phyloP scores from a whole-genome alignment of 2,329 filamentous ascomycete genomes.

The Epicoccum nigrum region DNA sequence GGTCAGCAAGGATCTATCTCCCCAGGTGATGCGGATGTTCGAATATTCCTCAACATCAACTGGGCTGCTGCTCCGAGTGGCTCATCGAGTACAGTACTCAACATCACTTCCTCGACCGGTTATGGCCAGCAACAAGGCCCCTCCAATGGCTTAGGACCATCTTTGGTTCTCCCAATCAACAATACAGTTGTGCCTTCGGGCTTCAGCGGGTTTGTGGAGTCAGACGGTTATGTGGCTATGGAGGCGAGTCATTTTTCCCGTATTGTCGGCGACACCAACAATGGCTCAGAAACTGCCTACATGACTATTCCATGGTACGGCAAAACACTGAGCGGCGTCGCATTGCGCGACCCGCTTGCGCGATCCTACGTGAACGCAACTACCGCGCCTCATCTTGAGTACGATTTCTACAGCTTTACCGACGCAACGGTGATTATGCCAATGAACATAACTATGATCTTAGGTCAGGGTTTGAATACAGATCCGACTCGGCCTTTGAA shows the following conservation, averaged over 20 bases:
- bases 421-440: conserved; percentile 30
- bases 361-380: not conserved
- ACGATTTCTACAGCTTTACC: not conserved
- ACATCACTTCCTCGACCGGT: too few species aligned
- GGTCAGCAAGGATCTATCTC: too few species aligned
- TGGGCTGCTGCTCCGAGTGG: too few species aligned
- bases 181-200: conserved; percentile 14
- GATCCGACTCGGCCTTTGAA: conserved; percentile 53
- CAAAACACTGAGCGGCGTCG: not conserved
- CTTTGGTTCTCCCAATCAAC: conserved; percentile 15
- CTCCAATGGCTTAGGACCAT: too few species aligned
- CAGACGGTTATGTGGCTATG: conserved; percentile 14
- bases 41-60: too few species aligned
- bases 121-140: too few species aligned
- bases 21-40: too few species aligned
- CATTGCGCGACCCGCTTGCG: not conserved
- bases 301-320: not conserved
- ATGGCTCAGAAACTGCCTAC: not conserved
- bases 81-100: too few species aligned
- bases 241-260: conserved; percentile 16
- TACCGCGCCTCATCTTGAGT: not conserved
- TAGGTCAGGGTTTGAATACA: conserved; percentile 55
- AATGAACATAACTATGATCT: conserved; percentile 40
- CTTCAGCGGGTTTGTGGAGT: conserved; percentile 21
- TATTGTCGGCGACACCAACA: not conserved